These are phyloP conservation scores for Ensete ventricosum DNA, from an alignment of 176 grass and related monocot genomes.

Conservation along the genomic window DNA sequence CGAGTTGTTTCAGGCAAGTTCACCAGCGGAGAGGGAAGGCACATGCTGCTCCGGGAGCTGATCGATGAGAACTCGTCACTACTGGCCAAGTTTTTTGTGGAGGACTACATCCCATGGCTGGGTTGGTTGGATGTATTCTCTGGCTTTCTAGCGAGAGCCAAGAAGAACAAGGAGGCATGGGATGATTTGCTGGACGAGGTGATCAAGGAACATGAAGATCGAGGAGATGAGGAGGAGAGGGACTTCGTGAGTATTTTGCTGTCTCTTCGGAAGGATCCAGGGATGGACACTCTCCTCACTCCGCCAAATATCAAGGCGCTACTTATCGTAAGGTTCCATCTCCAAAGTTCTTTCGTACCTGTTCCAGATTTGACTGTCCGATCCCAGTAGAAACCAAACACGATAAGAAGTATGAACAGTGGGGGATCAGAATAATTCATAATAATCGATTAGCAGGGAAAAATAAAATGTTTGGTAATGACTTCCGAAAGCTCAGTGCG, in stretches of 20 bases:
- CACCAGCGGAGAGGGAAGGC: neutral
- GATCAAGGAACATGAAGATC: slow-evolving; percentile 11
- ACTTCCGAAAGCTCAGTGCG: too few relatives aligned
- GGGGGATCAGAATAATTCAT: too few relatives aligned
- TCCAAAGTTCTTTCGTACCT: neutral
- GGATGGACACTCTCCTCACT: neutral
- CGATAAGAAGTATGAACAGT: too few relatives aligned
- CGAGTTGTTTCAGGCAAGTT: neutral
- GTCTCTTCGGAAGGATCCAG: neutral
- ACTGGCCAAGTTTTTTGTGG: slow-evolving; percentile 5
- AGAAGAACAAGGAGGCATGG: slow-evolving; percentile 13
- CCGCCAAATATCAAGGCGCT: neutral
- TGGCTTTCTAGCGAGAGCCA: slow-evolving; percentile 13
- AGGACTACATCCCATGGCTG: slow-evolving; percentile 31
- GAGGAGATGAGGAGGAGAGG: neutral
- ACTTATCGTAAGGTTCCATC: neutral
- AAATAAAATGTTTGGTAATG: too few relatives aligned
- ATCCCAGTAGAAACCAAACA: too few relatives aligned
- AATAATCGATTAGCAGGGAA: too few relatives aligned
- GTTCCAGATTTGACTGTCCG: too few relatives aligned
- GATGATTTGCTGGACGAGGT: slow-evolving; percentile 13
- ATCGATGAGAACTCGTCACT: neutral
- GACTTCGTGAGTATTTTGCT: slow-evolving; percentile 3
- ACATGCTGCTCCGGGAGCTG: slow-evolving; percentile 2
- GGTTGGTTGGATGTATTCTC: slow-evolving; percentile 32